Evolutionary conservation across 306 rosid genomes (phyloP), one percentile per base, ranked within the genome.

Genomic region (Rosa multiflora): DNA sequence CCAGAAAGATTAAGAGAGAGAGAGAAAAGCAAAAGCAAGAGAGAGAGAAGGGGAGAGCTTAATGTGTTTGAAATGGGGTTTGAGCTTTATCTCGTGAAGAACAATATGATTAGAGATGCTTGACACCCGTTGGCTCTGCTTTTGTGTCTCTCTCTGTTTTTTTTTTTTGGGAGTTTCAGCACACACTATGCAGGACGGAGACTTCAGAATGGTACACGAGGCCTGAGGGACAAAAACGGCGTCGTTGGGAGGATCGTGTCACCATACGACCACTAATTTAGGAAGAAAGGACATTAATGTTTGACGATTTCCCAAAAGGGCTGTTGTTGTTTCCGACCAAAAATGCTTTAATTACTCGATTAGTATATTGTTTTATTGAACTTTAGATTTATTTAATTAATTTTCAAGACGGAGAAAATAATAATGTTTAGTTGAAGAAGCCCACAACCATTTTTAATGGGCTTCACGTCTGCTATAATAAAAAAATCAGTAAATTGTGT

Each of bases 21-120:
- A 58, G 77, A 63, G 43, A 62, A 71, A 17, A 67, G 82, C 73
- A 67, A 85, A 49, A 75, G 80, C 67, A 66, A 81, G 85, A 83
- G 80, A 90, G 71, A 82, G 76, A 47, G 68, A 73, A 61, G 8
- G 58, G 75, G 15, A 48, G 76, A 76, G 67, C 15, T 43, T 59
- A 48, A 47, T 61, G 48, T 78, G 78, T 73, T 78, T 82, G 2
- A n/a, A 66, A 73, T 49, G 78, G 89, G 89, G 73, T 46, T 43
- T 49, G 75, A 71, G 74, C 70, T 56, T 67, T 83, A 77, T 59
- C 78, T 79, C 72, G 86, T 81, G 70, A 75, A 44, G 71, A 62
- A 75, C 32, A 44, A n/a, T 44, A 76, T 29, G 70, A 75, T 75
- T 75, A 47, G 61, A 32, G 79, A 76, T 61, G 78, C 70, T 51